These are phyloP conservation scores for Sclerotinia minor DNA, from an alignment of 2,329 filamentous ascomycete genomes.

Conservation along the genomic window DNA sequence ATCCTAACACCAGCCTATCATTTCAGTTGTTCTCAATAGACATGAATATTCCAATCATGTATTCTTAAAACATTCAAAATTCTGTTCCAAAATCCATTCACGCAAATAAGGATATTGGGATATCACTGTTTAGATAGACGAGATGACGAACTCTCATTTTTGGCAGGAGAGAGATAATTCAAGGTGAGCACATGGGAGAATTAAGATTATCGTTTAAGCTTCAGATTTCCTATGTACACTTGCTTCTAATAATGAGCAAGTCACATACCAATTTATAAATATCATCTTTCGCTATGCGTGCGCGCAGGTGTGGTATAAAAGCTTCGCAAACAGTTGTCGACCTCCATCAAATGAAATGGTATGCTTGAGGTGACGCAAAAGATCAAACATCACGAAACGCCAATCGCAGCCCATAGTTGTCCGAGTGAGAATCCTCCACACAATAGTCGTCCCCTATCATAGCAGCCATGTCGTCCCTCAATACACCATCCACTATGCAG, in stretches of 20 bases:
- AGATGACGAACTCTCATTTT: background rate
- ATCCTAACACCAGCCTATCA: background rate
- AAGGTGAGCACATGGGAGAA: background rate
- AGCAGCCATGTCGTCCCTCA: conserved; percentile 13
- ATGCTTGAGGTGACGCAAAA: conserved; percentile 18
- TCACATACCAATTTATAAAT: conserved; percentile 9
- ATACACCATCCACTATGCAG: background rate
- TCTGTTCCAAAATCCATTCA: too few relatives aligned
- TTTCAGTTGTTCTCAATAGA: background rate
- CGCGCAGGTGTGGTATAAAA: conserved; percentile 23
- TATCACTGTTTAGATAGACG: background rate
- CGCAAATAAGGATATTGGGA: background rate
- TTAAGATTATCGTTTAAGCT: conserved; percentile 3
- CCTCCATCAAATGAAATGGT: conserved; percentile 23
- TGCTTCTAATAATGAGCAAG: conserved; percentile 15
- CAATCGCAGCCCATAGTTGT: conserved; percentile 24
- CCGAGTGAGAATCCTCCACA: conserved; percentile 10
- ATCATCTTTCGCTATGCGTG: conserved; percentile 17
- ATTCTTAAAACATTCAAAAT: too few relatives aligned
- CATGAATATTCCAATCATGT: background rate
- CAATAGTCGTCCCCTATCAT: conserved; percentile 8
- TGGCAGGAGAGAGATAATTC: background rate
- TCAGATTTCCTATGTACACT: conserved; percentile 11
- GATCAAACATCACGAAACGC: conserved; percentile 23
- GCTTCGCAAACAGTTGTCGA: conserved; percentile 16